Evolutionary conservation across 1,284 basidiomycete species (phyloP).

Genomic region (Xanthoconium separans): DNA sequence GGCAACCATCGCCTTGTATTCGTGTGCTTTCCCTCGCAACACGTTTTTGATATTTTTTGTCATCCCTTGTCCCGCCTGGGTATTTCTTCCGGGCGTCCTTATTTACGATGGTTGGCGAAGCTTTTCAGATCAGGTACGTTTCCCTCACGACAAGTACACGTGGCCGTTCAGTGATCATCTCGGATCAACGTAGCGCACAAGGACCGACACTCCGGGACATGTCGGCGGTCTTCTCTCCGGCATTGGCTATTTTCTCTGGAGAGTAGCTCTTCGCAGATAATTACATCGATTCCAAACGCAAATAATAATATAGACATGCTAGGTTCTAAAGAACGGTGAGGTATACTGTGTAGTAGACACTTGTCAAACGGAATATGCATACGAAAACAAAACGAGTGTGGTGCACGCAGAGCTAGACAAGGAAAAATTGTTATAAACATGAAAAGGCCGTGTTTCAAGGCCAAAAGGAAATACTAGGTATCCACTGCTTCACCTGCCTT

Average conservation of each 20-base stretch:
- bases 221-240: constrained; percentile 77
- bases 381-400: constrained; percentile 14
- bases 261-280: constrained; percentile 30
- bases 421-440: neutral
- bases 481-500: constrained; percentile 15
- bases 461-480: neutral
- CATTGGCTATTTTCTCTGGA: constrained; percentile 54
- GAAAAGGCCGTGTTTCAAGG: neutral
- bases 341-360: constrained; percentile 9
- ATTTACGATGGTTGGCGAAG: constrained; percentile 55
- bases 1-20: constrained; percentile 69
- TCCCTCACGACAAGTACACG: constrained; percentile 8
- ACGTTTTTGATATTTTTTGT: constrained; percentile 81
- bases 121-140: constrained; percentile 51
- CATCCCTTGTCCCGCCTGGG: constrained; percentile 84
- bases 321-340: constrained; percentile 7
- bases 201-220: constrained; percentile 74
- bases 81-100: constrained; percentile 72
- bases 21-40: constrained; percentile 66
- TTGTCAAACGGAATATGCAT: constrained; percentile 10
- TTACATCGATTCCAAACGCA: neutral
- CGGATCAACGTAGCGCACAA: constrained; percentile 36
- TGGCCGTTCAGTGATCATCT: constrained; percentile 5
- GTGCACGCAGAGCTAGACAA: neutral
- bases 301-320: constrained; percentile 12